Percentiles rank a stretch among this genome's conserved stretches.
These are phyloP conservation scores for Aureobasidium sp. DNA, from an alignment of 2,329 filamentous ascomycete genomes.

Conservation along the genomic window DNA sequence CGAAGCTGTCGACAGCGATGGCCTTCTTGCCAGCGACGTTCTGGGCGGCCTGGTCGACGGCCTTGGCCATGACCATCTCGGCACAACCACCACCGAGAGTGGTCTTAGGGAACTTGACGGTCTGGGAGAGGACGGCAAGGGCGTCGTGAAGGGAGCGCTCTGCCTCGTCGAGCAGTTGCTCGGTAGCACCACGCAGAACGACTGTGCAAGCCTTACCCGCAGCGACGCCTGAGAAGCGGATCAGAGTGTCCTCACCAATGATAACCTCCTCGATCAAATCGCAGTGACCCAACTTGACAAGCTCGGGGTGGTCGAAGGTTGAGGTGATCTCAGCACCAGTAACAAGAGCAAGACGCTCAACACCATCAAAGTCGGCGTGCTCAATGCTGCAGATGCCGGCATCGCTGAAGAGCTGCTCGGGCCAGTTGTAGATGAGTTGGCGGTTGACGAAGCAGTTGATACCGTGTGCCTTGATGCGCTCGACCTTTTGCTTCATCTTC, in stretches of 20 bases:
- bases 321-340: conserved; percentile 96
- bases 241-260: conserved; percentile 93
- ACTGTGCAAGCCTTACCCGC: conserved; percentile 94
- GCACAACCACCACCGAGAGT: conserved; percentile 93
- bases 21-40: conserved; percentile 97
- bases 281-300: conserved; percentile 91
- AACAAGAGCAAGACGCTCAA: conserved; percentile 87
- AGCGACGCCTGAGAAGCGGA: conserved; percentile 94
- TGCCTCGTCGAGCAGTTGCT: conserved; percentile 93
- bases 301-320: conserved; percentile 95
- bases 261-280: conserved; percentile 97
- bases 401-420: conserved; percentile 96
- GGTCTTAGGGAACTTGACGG: conserved; percentile 85
- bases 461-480: conserved; percentile 95
- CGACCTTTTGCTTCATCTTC: conserved; percentile 99
- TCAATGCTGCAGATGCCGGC: conserved; percentile 98
- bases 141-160: conserved; percentile 95
- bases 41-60: conserved; percentile 85
- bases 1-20: conserved; percentile 83
- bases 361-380: conserved; percentile 97
- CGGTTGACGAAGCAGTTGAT: conserved; percentile 99
- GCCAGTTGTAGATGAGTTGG: conserved; percentile 99
- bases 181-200: conserved; percentile 89
- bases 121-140: conserved; percentile 91
- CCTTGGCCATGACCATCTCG: conserved; percentile 99